A percentile compares a stretch with the other conserved stretches of the same genome.
phyloP scores from a whole-genome alignment of 805 yeast species.

The Yamadazyma scolyti region DNA sequence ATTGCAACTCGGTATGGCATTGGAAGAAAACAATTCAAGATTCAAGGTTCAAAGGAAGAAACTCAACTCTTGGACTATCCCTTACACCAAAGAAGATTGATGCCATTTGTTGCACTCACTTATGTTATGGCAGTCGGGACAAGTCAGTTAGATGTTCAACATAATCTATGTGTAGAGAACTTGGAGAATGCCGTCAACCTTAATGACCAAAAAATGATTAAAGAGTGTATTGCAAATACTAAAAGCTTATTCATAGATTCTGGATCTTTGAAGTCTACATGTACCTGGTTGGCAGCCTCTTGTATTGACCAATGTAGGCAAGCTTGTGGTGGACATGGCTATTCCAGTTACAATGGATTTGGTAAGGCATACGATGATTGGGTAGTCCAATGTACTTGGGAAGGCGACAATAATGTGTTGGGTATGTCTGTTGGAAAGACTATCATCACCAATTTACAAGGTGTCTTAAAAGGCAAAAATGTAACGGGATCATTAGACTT shows the following conservation, averaged over 20 bases:
- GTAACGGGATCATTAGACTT: conserved; percentile 48
- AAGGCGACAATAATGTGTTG: conserved; percentile 89
- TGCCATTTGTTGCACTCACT: conserved; percentile 79
- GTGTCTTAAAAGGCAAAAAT: conserved; percentile 36
- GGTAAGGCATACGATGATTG: conserved; percentile 88
- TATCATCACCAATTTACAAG: conserved; percentile 48
- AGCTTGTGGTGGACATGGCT: conserved; percentile 95
- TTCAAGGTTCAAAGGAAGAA: conserved; percentile 45
- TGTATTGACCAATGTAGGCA: conserved; percentile 89
- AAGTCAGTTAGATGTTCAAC: conserved; percentile 52
- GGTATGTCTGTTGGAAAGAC: conserved; percentile 84
- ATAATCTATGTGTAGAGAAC: conserved; percentile 45
- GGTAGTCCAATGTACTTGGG: conserved; percentile 99
- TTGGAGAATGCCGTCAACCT: conserved; percentile 53
- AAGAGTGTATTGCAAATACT: conserved; percentile 52
- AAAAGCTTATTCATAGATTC: conserved; percentile 80
- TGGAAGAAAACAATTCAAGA: conserved; percentile 79
- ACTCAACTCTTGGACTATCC: conserved; percentile 81
- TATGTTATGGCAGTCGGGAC: conserved; percentile 76
- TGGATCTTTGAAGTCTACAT: conserved; percentile 84
- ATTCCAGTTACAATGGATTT: conserved; percentile 87
- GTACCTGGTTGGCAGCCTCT: conserved; percentile 80
- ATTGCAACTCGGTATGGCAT: conserved; percentile 88
- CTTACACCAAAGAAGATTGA: conserved; percentile 79
- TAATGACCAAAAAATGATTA: conserved; percentile 44